A percentile compares a stretch with the other conserved stretches of the same genome.
Conservation (phyloP, 306 rosid genomes). For the Hippophae gyantsensis region DNA sequence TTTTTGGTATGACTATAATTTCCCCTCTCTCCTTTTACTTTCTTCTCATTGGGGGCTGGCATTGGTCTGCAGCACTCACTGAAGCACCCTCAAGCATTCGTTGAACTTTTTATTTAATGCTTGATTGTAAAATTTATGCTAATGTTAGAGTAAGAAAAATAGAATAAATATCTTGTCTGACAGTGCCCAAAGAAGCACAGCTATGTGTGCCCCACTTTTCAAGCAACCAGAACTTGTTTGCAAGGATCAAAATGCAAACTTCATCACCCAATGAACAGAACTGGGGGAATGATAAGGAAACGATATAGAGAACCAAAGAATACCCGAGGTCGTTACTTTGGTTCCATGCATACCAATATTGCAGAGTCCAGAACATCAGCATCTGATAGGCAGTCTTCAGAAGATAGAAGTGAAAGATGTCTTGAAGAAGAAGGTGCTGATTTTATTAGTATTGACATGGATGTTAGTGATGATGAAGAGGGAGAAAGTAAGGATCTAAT, state of each 20-base stretch:
- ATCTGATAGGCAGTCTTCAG: slow-evolving; percentile 24
- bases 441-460: slow-evolving; percentile 33
- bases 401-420: slow-evolving; percentile 9
- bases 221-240: slow-evolving; percentile 74
- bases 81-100: too few relatives aligned
- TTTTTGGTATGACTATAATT: too few relatives aligned
- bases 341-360: slow-evolving; percentile 25
- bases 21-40: too few relatives aligned
- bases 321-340: slow-evolving; percentile 58
- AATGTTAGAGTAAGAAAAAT: slow-evolving; percentile 25
- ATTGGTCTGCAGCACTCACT: too few relatives aligned
- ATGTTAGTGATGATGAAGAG: slow-evolving; percentile 34
- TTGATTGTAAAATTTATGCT: slow-evolving; percentile 13
- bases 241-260: slow-evolving; percentile 73
- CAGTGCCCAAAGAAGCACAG: slow-evolving; percentile 98
- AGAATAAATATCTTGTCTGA: slow-evolving; percentile 22
- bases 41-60: too few relatives aligned
- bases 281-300: slow-evolving; percentile 65
- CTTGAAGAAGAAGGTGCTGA: slow-evolving; percentile 36
- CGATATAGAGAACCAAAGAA: slow-evolving; percentile 41
- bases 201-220: slow-evolving; percentile 67
- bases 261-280: slow-evolving; percentile 65
- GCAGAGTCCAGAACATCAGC: slow-evolving; percentile 23
- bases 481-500: slow-evolving; percentile 25
- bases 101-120: background rate